Base-by-base conservation (phyloP, 345 rosid genomes). In the Euphorbia tirucalli region DNA sequence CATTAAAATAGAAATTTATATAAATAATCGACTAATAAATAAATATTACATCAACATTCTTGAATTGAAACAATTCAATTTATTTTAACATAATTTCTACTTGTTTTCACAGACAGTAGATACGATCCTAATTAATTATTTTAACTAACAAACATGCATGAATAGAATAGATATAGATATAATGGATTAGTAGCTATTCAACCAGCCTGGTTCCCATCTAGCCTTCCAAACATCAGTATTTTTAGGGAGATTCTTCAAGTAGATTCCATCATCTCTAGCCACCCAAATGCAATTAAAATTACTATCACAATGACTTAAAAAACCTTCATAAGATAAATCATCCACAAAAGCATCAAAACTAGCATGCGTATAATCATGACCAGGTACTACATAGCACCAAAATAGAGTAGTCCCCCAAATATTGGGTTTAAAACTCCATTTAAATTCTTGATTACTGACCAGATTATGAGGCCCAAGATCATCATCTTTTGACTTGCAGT, bases 401-500 rank as follows among this genome's bases (percentile, higher is more conserved):
- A 73, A 83, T 30, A 76, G 77, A 1, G 84, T 81, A 13, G 66
- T 49, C 4, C 52, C 73, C 11, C 78, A 44, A 68, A 83, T n/a
- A 25, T 83, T 71, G 37, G 69, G 68, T 35, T 75, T 44, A 31
- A 81, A 83, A 7, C 75, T 76, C 87, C 83, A 81, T 22, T 41
- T 52, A 66, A 78, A 78, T 19, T 65, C 39, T 5, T 70, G 61
- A 11, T 46, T 71, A 0, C 15, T 1, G 1, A 5, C 8, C n/a
- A 81, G 63, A n/a, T 31, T 48, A 18, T 74, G 77, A 30, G 57
- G 46, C 3, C 87, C 85, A 8, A 84, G 48, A 70, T 81, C 85
- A 6, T 81, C 63, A 11, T 84, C 81, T 39, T 74, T 69, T 28
- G 83, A 81, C 35, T 78, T 78, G 68, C 85, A 81, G 25, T 81